These are phyloP conservation scores for Phaeolepiota aurea DNA, from an alignment of 768 basidiomycete species.

Conservation along the genomic window DNA sequence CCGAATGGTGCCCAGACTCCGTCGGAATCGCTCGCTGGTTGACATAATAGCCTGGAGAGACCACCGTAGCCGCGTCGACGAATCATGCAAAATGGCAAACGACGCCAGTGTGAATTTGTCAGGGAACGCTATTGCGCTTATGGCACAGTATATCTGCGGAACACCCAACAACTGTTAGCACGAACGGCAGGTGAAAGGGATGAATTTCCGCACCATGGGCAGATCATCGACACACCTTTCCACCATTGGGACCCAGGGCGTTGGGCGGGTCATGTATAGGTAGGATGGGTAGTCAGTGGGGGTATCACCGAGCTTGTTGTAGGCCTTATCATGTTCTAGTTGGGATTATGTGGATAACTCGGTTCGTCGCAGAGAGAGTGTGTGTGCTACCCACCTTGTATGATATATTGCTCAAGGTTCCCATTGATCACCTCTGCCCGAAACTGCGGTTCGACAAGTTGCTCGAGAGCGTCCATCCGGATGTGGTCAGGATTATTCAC, in stretches of 20 bases:
- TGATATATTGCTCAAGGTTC: slow-evolving; percentile 22
- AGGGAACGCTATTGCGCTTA: slow-evolving; percentile 21
- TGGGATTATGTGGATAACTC: not conserved
- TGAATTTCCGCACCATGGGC: slow-evolving; percentile 18
- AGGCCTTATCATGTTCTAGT: slow-evolving; percentile 21
- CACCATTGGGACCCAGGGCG: slow-evolving; percentile 11
- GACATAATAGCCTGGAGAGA: slow-evolving; percentile 15
- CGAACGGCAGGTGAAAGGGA: not conserved
- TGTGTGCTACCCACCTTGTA: slow-evolving; percentile 14
- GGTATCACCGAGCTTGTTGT: slow-evolving; percentile 12
- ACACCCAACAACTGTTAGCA: not conserved
- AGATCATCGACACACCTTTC: slow-evolving; percentile 15
- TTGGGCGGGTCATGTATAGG: slow-evolving; percentile 5
- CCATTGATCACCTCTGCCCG: slow-evolving; percentile 30
- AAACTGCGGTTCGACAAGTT: slow-evolving; percentile 17
- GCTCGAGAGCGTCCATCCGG: slow-evolving; percentile 21
- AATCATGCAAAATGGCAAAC: slow-evolving; percentile 31
- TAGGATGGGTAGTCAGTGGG: slow-evolving; percentile 14
- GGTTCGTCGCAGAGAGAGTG: not conserved
- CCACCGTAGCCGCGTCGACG: slow-evolving; percentile 18
- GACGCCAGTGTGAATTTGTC: slow-evolving; percentile 26
- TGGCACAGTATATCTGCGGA: slow-evolving; percentile 26
- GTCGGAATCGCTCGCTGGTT: slow-evolving; percentile 11
- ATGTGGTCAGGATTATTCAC: slow-evolving; percentile 19
- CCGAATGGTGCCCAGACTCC: slow-evolving; percentile 17